Evolutionary conservation across 371 early-diverging fungal genomes (phyloP).

Genomic region (Syncephalastrum racemosum): DNA sequence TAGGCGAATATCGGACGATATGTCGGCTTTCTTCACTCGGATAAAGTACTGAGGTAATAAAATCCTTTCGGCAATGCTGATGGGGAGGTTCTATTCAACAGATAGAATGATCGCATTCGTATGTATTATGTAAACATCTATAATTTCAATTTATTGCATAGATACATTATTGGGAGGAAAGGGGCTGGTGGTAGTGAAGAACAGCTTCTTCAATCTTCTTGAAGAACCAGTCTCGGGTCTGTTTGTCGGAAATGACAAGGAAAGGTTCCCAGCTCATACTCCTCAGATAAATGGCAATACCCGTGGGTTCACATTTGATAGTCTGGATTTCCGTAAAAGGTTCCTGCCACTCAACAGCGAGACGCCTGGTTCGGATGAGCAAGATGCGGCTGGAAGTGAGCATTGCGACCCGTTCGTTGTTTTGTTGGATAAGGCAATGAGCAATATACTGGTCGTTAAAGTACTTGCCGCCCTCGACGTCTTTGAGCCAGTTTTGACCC

Average conservation of each 20-base stretch:
- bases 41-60: too few relatives aligned
- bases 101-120: too few relatives aligned
- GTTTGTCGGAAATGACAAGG: slow-evolving; percentile 58
- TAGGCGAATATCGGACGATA: too few relatives aligned
- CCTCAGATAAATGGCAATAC: slow-evolving; percentile 47
- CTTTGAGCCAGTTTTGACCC: slow-evolving; percentile 90
- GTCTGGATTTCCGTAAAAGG: slow-evolving; percentile 54
- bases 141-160: too few relatives aligned
- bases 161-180: too few relatives aligned
- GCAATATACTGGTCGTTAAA: slow-evolving; percentile 87
- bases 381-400: slow-evolving; percentile 70
- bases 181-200: slow-evolving; percentile 19
- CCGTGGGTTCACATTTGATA: slow-evolving; percentile 46
- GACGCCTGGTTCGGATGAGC: slow-evolving; percentile 61
- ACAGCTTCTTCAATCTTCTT: slow-evolving; percentile 57
- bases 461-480: slow-evolving; percentile 78
- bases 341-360: slow-evolving; percentile 74
- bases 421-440: slow-evolving; percentile 69
- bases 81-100: too few relatives aligned
- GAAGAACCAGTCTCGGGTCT: slow-evolving; percentile 61
- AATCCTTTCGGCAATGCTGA: too few relatives aligned
- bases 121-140: too few relatives aligned
- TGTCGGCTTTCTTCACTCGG: too few relatives aligned
- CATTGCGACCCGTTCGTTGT: slow-evolving; percentile 73
- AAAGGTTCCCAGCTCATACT: slow-evolving; percentile 56